Evolutionary conservation across 495 filamentous ascomycete species (phyloP), one percentile per base, ranked within the genome.

Genomic region (Tuber melanosporum): DNA sequence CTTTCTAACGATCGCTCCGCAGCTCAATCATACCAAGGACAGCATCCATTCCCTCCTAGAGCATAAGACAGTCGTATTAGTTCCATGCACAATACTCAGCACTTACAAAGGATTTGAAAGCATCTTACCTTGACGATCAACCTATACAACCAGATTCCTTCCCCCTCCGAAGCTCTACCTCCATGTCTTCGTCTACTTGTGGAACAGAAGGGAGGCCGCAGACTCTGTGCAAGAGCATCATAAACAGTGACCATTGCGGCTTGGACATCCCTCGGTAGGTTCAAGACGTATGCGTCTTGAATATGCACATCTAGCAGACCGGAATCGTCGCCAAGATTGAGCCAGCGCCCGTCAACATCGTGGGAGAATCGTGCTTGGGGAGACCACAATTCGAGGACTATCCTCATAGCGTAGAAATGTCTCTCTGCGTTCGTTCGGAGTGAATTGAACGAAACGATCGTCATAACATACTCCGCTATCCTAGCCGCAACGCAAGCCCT

Each of bases 31-130:
- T 82, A 42, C 47, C 32, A 17, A 84, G 77, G 73, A 84, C 73
- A 20, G 71, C 73, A n/a, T 84, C 82, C 83, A 84, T 84, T 70
- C 83, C 82, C 14, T 81, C 82, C 82, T 83, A 76, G 70, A 44
- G 14, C 32, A 72, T 17, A 71, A 32, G 26, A 70, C 71, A 43
- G 71, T 57, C 69, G 72, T 20, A 19, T 41, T 71, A 32, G 43
- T 19, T 57, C 26, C 36, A 70, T 26, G n/a, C 44, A 41, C 69
- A 45, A 62, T 32, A 26, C 52, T 66, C 45, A 71, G 19, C 32
- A 46, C 14, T 32, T 44, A 32, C 26, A 69, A 44, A 15, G 44
- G n/a, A 45, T 42, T 22, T 62, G 32, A 49, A 69, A 73, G 47
- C 22, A 43, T 66, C 82, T 75, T 82, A 83, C 82, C 76, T 78